These are phyloP conservation scores for Neonectria magnoliae DNA, from an alignment of 2,329 filamentous ascomycete genomes.

Conservation along the genomic window DNA sequence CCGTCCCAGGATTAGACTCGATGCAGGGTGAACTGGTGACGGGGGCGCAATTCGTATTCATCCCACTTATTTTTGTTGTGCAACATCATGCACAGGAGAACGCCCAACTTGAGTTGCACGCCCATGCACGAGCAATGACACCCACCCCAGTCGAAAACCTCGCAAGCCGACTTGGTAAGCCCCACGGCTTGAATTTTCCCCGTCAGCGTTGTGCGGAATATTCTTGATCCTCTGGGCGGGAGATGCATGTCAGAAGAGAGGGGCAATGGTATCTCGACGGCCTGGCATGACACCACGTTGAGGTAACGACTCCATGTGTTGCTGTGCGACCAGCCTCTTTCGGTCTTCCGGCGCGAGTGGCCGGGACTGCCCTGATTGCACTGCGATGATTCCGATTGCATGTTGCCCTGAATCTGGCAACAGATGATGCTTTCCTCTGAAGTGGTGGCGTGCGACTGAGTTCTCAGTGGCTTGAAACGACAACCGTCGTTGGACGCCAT, in stretches of 20 bases:
- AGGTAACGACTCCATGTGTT: slow-evolving; percentile 6
- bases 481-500: slow-evolving; percentile 13
- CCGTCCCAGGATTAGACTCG: slow-evolving; percentile 11
- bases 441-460: slow-evolving; percentile 3
- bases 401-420: slow-evolving; percentile 17
- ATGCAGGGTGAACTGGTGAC: slow-evolving; percentile 23
- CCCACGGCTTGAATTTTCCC: slow-evolving; percentile 3
- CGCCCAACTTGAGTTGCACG: slow-evolving; percentile 7
- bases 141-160: slow-evolving; percentile 8
- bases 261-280: slow-evolving; percentile 8
- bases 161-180: slow-evolving; percentile 14
- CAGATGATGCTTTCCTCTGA: slow-evolving; percentile 1
- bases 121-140: slow-evolving; percentile 16
- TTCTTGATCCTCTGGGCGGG: background rate
- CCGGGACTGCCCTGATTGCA: background rate
- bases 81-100: slow-evolving; percentile 22
- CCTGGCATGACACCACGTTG: slow-evolving; percentile 16
- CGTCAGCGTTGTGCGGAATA: slow-evolving; percentile 13
- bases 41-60: slow-evolving; percentile 35
- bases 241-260: slow-evolving; percentile 19
- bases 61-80: slow-evolving; percentile 18
- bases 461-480: slow-evolving; percentile 7
- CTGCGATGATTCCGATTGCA: slow-evolving; percentile 8
- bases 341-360: slow-evolving; percentile 14
- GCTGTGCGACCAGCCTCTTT: slow-evolving; percentile 21